These are phyloP conservation scores for Acanthamoeba royreba DNA, from an alignment of 208 protist species.

Conservation along the genomic window DNA sequence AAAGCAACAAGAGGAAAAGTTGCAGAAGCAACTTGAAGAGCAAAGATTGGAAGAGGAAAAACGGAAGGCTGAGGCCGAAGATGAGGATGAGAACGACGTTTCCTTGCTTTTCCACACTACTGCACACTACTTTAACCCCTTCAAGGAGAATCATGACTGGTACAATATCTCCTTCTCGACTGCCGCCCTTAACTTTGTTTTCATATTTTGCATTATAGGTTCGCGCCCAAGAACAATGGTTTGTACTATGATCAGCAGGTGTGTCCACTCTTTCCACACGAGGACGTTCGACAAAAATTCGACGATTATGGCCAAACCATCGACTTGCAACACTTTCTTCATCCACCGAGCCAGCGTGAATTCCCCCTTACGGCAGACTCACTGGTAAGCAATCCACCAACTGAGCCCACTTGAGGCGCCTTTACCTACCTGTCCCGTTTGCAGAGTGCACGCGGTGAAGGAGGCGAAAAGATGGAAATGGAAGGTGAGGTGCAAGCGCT, in stretches of 20 bases:
- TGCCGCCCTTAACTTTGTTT: not conserved
- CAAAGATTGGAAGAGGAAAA: not conserved
- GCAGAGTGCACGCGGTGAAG: not conserved
- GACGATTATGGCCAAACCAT: constrained; percentile 33
- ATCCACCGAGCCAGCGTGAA: constrained; percentile 21
- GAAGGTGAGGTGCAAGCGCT: not conserved
- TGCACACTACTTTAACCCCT: not conserved
- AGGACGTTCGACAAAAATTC: not conserved
- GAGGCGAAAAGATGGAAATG: constrained; percentile 14
- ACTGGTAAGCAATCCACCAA: not conserved
- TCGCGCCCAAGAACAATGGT: not conserved
- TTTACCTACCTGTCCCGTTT: not conserved
- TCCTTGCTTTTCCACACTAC: constrained; percentile 22
- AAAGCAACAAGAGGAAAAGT: constrained; percentile 30
- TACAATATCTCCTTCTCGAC: not conserved
- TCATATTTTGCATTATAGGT: not conserved
- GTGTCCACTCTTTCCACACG: constrained; percentile 2
- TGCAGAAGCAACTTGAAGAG: not conserved
- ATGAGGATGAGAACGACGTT: constrained; percentile 10
- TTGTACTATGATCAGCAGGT: not conserved
- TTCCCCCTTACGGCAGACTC: not conserved
- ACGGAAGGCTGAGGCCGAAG: not conserved
- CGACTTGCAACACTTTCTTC: constrained; percentile 21
- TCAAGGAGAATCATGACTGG: constrained; percentile 26
- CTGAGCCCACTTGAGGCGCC: not conserved